Evolutionary conservation across 148 eudicot genomes (phyloP).

Genomic region (Rhododendron vialii): DNA sequence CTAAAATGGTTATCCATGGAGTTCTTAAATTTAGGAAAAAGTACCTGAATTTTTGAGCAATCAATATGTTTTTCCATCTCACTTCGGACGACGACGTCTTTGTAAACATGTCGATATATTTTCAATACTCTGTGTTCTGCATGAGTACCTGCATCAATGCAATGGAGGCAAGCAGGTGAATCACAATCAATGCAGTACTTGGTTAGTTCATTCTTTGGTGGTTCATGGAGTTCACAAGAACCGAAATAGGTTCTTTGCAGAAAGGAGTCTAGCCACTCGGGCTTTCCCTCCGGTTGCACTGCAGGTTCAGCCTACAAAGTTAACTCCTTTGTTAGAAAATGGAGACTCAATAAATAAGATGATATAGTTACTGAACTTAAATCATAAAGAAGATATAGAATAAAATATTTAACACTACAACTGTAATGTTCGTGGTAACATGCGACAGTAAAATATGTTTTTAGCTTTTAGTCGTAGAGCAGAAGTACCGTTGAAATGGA

Average conservation of each 20-base stretch:
- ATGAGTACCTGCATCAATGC: constrained; percentile 33
- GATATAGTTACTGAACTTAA: neutral
- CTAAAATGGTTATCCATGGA: neutral
- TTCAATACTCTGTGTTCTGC: constrained; percentile 31
- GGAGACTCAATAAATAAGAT: neutral
- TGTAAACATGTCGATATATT: constrained; percentile 51
- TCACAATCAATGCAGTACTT: constrained; percentile 50
- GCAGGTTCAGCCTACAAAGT: neutral
- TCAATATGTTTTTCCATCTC: constrained; percentile 40
- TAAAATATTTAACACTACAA: neutral
- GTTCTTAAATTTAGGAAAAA: neutral
- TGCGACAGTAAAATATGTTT: neutral
- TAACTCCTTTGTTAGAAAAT: neutral
- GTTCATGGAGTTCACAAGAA: constrained; percentile 32
- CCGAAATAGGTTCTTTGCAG: constrained; percentile 33
- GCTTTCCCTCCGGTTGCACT: neutral
- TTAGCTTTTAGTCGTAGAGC: neutral
- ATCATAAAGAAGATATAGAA: neutral
- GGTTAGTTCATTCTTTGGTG: constrained; percentile 39
- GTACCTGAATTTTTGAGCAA: constrained; percentile 54
- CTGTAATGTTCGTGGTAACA: neutral
- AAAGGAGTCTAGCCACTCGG: constrained; percentile 42
- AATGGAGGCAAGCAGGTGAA: constrained; percentile 32
- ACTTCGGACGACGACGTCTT: constrained; percentile 42
- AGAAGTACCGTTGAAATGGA: neutral